Evolutionary conservation across 78 protist species (phyloP), one percentile per base, ranked within the genome.

Genomic region (Speleostelium caveatum): DNA sequence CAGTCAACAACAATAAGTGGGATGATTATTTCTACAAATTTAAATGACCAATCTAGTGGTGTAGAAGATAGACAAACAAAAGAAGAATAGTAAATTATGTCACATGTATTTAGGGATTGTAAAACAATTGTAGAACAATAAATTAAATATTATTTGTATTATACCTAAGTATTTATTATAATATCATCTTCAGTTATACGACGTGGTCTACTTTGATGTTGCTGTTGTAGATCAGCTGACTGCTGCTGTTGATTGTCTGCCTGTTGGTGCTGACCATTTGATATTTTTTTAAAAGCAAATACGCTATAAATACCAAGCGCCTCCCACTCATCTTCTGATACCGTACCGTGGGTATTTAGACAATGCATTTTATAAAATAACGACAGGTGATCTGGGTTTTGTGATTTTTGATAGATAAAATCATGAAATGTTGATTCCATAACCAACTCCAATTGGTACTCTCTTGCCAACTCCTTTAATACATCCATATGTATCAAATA

Each of bases 261-360:
- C 6, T 14, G 53, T 19, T 58, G 7, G 19, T 58, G 7, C 16
- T 6, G 16, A n/a, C 10, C 16, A n/a, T 58, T 58, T 66, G n/a
- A 7, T 26, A 72, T 14, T 24, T 87, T 87, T 26, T 53, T 75
- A 21, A 87, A 88, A 8, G 75, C 85, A 63, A 88, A 69, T 22
- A 60, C 35, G 26, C 63, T 61, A 62, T 88, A 88, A 19, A 88
- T 73, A 19, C 77, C 63, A 1, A 78, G 28, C 35, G 94, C 94
- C 1, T 88, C 94, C 94, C 94, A 88, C 16, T 88, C 87, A 14
- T 78, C 87, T 63, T 53, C 39, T 5, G 94, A 39, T 6, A 88
- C 62, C 1, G 83, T 56, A 32, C 80, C 69, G 26, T 39, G 26
- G 12, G 58, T 30, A 67, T 69, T 73, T 6, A 73, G 45, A 51